These are phyloP conservation scores for Hericium erinaceus DNA, from an alignment of 768 basidiomycete species.

Conservation along the genomic window DNA sequence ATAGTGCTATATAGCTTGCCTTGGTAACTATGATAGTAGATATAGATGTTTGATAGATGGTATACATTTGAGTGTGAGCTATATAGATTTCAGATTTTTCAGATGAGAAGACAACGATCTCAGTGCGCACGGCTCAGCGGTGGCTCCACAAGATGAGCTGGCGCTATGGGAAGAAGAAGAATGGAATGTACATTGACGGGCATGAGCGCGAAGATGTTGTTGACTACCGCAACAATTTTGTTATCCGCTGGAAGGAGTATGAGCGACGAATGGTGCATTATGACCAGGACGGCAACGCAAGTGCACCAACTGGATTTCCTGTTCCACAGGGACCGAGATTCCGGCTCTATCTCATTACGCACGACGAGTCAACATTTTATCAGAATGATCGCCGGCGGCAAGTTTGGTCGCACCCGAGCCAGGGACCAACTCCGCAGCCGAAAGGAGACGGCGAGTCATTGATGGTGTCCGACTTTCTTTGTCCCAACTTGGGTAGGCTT, in stretches of 20 bases:
- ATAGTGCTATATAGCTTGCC: background rate
- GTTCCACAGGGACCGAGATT: too few species aligned
- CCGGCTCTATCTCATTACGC: too few species aligned
- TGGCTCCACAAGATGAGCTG: slow-evolving; percentile 32
- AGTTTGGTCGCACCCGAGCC: slow-evolving; percentile 18
- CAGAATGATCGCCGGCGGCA: slow-evolving; percentile 23
- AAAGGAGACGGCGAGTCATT: too few species aligned
- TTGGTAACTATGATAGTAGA: background rate
- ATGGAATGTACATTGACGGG: slow-evolving; percentile 30
- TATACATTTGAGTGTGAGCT: background rate
- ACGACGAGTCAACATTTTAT: slow-evolving; percentile 24
- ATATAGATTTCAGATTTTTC: background rate
- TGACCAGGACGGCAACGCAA: too few species aligned
- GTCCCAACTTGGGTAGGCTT: too few species aligned
- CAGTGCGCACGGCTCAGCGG: slow-evolving; percentile 25
- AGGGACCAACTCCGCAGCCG: too few species aligned
- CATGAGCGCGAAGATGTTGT: slow-evolving; percentile 28
- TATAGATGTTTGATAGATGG: background rate
- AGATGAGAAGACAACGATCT: slow-evolving; percentile 15
- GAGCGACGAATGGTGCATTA: too few species aligned
- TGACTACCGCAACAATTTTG: slow-evolving; percentile 9
- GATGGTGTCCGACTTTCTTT: too few species aligned
- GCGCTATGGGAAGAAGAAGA: slow-evolving; percentile 18
- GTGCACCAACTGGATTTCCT: too few species aligned
- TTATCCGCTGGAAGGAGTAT: too few species aligned